phyloP scores from a whole-genome alignment of 2,329 filamentous ascomycete genomes.

The Daldinia sp. region DNA sequence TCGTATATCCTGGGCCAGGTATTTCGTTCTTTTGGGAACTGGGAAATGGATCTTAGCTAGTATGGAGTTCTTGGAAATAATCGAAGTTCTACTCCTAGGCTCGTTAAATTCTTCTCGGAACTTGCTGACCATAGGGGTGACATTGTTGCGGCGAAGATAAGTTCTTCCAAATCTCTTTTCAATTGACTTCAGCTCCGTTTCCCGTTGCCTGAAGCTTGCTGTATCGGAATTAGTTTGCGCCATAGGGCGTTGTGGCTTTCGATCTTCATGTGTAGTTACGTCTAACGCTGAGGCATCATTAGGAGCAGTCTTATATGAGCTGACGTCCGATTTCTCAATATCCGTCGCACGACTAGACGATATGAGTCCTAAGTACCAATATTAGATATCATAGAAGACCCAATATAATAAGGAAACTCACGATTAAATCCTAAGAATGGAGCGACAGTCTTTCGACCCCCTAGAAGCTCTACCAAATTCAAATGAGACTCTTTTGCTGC shows the following conservation, averaged over 20 bases:
- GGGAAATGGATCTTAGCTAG: constrained; percentile 49
- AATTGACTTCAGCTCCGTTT: constrained; percentile 51
- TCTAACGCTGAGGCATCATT: constrained; percentile 36
- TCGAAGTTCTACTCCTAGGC: constrained; percentile 41
- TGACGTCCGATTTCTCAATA: constrained; percentile 40
- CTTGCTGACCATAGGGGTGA: constrained; percentile 47
- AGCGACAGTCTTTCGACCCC: constrained; percentile 23
- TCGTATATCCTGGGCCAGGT: constrained; percentile 26
- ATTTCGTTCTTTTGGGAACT: constrained; percentile 46
- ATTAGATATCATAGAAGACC: background rate
- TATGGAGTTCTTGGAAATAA: constrained; percentile 50
- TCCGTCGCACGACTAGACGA: constrained; percentile 30
- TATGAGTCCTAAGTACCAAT: constrained; percentile 26
- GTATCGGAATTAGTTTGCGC: constrained; percentile 46
- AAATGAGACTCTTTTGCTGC: constrained; percentile 34
- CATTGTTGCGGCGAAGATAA: constrained; percentile 44
- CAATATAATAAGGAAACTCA: constrained; percentile 22
- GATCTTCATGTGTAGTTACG: constrained; percentile 6
- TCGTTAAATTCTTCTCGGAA: constrained; percentile 54
- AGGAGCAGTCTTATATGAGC: constrained; percentile 44
- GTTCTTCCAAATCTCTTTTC: constrained; percentile 53
- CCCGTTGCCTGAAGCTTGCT: constrained; percentile 50
- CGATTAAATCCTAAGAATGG: constrained; percentile 31
- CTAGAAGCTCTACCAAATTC: constrained; percentile 30
- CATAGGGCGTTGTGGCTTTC: constrained; percentile 16